Base-by-base conservation (phyloP, 176 grass and related monocot genomes). In the Rhynchospora tenuis region DNA sequence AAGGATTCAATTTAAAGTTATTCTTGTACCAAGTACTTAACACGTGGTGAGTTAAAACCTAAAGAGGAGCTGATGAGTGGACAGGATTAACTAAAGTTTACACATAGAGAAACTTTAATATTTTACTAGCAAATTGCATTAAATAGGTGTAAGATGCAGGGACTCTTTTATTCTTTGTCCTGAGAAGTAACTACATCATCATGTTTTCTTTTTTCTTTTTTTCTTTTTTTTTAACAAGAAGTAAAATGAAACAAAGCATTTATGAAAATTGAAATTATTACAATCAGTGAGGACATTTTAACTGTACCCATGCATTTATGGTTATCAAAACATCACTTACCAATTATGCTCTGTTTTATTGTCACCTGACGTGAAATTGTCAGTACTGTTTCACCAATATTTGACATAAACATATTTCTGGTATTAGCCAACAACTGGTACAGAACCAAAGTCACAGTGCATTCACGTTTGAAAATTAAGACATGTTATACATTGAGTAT, bases 61-160 rank as follows among this genome's bases (percentile, higher is more conserved):
- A 27, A 76, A 75, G 71, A 73, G 71, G 44, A 52, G 12, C 51
- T 74, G 71, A 74, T 74, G 71, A 52, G 46, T 51, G 51, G 71
- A 52, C 45, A 52, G 22, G 46, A 52, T 74, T 51, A 73, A 52
- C 71, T 74, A 26, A 74, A 52, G 46, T 74, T 51, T 52, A 27
- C 70, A 74, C 71, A 74, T 74, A 20, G 46, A 73, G 69, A 74
- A 24, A 45, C 71, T 52, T 51, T 74, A 74, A 74, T 52, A 52
- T 74, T 74, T 44, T 26, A 74, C 71, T 23, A 74, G 46, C 9
- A 74, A 27, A 52, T 33, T 74, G 71, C 71, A 24, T 73, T 13
- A 16, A 73, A 71, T 26, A 22, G 68, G 43, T 47, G 68, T 48
- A 50, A 19, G 6, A 24, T 51, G 46, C 42, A 26, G 20, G 45